Conservation (phyloP, 208 protist species). For the Acanthamoeba lugdunensis region DNA sequence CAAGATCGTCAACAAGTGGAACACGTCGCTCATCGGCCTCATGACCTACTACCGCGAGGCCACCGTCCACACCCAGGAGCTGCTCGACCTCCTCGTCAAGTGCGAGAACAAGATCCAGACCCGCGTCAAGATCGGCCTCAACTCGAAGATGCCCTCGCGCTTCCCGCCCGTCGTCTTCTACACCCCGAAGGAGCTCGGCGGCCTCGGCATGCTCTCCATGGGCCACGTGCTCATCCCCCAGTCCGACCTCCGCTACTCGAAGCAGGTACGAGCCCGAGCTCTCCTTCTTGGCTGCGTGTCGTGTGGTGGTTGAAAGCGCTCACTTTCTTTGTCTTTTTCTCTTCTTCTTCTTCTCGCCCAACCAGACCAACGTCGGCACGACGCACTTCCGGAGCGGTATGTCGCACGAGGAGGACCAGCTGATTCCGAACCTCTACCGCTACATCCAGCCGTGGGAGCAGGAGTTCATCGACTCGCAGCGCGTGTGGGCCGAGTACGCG, state of each 20-base stretch:
- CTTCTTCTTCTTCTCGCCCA: no score
- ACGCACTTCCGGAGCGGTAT: slow-evolving; percentile 99
- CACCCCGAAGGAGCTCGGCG: slow-evolving; percentile 97
- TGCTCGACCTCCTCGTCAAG: slow-evolving; percentile 98
- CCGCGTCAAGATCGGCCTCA: slow-evolving; percentile 99
- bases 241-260: slow-evolving; percentile 96
- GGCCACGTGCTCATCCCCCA: slow-evolving; percentile 99
- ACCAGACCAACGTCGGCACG: slow-evolving; percentile 94
- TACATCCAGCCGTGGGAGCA: slow-evolving; percentile 99
- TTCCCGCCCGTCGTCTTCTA: slow-evolving; percentile 99
- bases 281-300: no score
- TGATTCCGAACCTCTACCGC: slow-evolving; percentile 99
- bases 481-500: slow-evolving; percentile 99
- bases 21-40: slow-evolving; percentile 98
- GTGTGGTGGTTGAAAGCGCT: no score
- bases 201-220: slow-evolving; percentile 99
- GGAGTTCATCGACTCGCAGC: slow-evolving; percentile 98
- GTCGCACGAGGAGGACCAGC: slow-evolving; percentile 97
- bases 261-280: slow-evolving; percentile 86
- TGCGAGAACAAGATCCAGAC: slow-evolving; percentile 99
- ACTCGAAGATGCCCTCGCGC: slow-evolving; percentile 99
- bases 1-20: slow-evolving; percentile 99
- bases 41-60: slow-evolving; percentile 99
- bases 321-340: no score
- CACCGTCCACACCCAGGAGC: slow-evolving; percentile 90